Conservation (phyloP, 1,284 basidiomycete genomes). For the Moniliophthora roreri region DNA sequence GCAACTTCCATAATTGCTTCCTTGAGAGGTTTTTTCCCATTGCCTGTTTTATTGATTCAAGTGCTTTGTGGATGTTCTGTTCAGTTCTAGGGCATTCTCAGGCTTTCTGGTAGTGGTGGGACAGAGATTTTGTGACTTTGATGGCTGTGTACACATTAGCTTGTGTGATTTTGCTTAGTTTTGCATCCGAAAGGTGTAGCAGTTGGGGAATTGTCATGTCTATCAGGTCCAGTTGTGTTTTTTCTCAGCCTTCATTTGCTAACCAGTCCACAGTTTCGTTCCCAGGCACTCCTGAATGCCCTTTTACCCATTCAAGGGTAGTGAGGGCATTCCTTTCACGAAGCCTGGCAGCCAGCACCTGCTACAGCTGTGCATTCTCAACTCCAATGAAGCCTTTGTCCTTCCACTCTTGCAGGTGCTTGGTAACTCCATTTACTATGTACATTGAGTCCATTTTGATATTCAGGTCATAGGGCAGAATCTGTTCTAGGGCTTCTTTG, state of each 20-base stretch:
- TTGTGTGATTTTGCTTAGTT: constrained; percentile 15
- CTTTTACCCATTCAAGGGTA: constrained; percentile 19
- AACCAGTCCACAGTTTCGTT: constrained; percentile 18
- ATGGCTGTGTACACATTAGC: constrained; percentile 16
- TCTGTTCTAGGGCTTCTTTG: constrained; percentile 11
- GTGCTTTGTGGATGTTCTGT: constrained; percentile 7
- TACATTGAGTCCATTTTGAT: constrained; percentile 21
- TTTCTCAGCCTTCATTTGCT: constrained; percentile 3
- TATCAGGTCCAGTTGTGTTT: background rate
- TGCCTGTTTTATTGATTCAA: background rate
- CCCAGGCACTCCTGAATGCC: constrained; percentile 13
- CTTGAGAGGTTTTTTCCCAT: background rate
- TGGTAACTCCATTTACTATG: constrained; percentile 19
- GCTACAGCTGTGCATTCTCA: constrained; percentile 9
- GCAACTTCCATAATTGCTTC: constrained; percentile 9
- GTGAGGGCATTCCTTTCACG: constrained; percentile 11
- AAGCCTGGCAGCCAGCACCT: constrained; percentile 7
- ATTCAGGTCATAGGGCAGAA: constrained; percentile 2
- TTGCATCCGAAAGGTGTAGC: constrained; percentile 7
- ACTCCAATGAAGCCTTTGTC: constrained; percentile 18
- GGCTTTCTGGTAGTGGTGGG: background rate
- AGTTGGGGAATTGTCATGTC: background rate
- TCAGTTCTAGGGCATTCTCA: constrained; percentile 12
- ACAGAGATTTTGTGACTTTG: background rate
- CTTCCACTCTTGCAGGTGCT: constrained; percentile 16